Evolutionary conservation across 352 stramenopile genomes (phyloP), one percentile per base, ranked within the genome.

Genomic region (Pythium pectinolyticum): DNA sequence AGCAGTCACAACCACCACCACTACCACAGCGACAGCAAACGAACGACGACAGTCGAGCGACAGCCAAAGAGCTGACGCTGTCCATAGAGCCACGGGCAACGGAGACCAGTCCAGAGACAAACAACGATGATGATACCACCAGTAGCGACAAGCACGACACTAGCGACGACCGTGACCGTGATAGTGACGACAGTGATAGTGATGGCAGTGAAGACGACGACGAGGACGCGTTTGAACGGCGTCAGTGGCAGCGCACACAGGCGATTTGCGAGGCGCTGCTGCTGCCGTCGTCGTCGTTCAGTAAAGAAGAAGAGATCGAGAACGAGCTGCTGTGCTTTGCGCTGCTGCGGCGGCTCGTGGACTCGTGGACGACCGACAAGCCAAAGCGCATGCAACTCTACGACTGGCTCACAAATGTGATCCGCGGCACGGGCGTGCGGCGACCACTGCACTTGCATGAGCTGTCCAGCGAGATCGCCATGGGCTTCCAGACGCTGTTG

Each of bases 391-490:
- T 90, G 82, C 54, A 71, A 28, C 63, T 90, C 17, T 74, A 88
- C 41, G 82, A 90, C 70, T 90, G 82, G 80, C 71, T 90, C 20
- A 88, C 69, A n/a, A 87, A 85, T 28, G 74, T 78, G 9, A 84
- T 89, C 19, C 78, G 77, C 10, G 59, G 68, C 25, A 89, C 80
- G 14, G 82, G 80, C 9, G 80, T 75, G 32, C 73, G 77, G 2
- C 67, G 65, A 47, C 73, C 82, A 8, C 70, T 91, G 14, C 84
- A 88, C 58, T 41, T 91, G 14, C 72, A 80, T 15, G 76, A 88
- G 10, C 70, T 91, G 22, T 78, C 80, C n/a, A 74, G 66, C 14
- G 77, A 91, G 41, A 77, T 89, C 61, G 78, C 77, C 25, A 76
- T 76, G 15, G 78, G 73, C 9, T 91, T 91, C 39, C 72, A 86